Conservation (phyloP, 805 yeast genomes). For the Sugiyamaella mastotermitis region DNA sequence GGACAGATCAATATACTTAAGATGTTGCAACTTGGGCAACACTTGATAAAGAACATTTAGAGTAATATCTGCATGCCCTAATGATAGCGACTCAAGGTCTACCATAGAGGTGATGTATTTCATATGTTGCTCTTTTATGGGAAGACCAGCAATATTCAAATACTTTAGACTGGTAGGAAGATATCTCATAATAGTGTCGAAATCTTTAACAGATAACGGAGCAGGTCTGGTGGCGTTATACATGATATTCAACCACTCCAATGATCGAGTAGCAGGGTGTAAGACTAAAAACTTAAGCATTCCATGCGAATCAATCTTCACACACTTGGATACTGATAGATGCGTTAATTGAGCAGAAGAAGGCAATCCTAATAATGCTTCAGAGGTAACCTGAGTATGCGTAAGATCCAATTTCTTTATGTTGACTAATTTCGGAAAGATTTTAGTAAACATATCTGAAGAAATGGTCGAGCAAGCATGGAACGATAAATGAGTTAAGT, state of each 20-base stretch:
- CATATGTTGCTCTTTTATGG: slow-evolving; percentile 38
- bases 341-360: slow-evolving; percentile 60
- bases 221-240: slow-evolving; percentile 58
- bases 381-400: slow-evolving; percentile 70
- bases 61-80: slow-evolving; percentile 28
- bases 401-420: slow-evolving; percentile 69
- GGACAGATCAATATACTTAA: slow-evolving; percentile 60
- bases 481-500: slow-evolving; percentile 52
- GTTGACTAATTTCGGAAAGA: slow-evolving; percentile 51
- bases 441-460: slow-evolving; percentile 44
- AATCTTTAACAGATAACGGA: slow-evolving; percentile 43
- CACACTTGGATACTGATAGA: slow-evolving; percentile 59
- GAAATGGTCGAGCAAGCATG: slow-evolving; percentile 85
- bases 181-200: slow-evolving; percentile 43
- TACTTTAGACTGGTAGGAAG: slow-evolving; percentile 38
- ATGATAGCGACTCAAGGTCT: slow-evolving; percentile 26
- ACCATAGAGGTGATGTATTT: slow-evolving; percentile 22
- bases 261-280: slow-evolving; percentile 58
- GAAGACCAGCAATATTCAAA: slow-evolving; percentile 62
- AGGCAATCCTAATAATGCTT: slow-evolving; percentile 52
- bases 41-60: slow-evolving; percentile 22
- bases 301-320: slow-evolving; percentile 65
- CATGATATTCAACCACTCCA: slow-evolving; percentile 63
- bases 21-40: slow-evolving; percentile 22
- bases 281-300: slow-evolving; percentile 60